These are phyloP conservation scores for Drosera spatulata DNA, from an alignment of 179 eudicot species.

Conservation along the genomic window DNA sequence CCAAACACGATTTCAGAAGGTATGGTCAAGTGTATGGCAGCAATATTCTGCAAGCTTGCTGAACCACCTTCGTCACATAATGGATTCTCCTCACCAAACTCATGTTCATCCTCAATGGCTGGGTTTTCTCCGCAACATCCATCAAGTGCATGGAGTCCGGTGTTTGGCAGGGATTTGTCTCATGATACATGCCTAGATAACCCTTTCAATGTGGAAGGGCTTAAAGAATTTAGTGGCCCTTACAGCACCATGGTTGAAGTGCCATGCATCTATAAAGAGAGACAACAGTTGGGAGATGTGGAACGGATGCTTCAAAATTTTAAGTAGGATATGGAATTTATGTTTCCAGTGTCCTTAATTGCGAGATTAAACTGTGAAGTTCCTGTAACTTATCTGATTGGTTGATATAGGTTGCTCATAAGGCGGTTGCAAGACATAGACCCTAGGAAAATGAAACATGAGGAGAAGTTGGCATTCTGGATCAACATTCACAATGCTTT, in stretches of 20 bases:
- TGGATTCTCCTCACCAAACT: slow-evolving; percentile 70
- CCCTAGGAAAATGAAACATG: slow-evolving; percentile 69
- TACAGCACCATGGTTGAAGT: slow-evolving; percentile 94
- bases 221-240: slow-evolving; percentile 97
- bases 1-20: slow-evolving; percentile 87
- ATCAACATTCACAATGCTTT: slow-evolving; percentile 75
- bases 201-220: slow-evolving; percentile 83
- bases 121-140: slow-evolving; percentile 74
- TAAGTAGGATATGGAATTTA: slow-evolving; percentile 28
- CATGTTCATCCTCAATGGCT: slow-evolving; percentile 61
- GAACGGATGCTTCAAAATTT: slow-evolving; percentile 64
- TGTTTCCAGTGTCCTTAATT: no score
- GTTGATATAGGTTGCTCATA: slow-evolving; percentile 51
- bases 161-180: slow-evolving; percentile 61
- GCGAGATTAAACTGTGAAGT: no score
- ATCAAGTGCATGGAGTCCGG: slow-evolving; percentile 72
- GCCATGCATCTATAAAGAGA: slow-evolving; percentile 56
- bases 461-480: slow-evolving; percentile 31
- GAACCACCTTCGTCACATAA: slow-evolving; percentile 49
- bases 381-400: background rate
- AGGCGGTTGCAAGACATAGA: slow-evolving; percentile 67
- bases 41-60: slow-evolving; percentile 75
- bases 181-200: slow-evolving; percentile 73
- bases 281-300: slow-evolving; percentile 61
- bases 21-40: slow-evolving; percentile 78